Evolutionary conservation across 2,329 filamentous ascomycete species (phyloP), one percentile per base, ranked within the genome.

Genomic region (Alternaria sp.): DNA sequence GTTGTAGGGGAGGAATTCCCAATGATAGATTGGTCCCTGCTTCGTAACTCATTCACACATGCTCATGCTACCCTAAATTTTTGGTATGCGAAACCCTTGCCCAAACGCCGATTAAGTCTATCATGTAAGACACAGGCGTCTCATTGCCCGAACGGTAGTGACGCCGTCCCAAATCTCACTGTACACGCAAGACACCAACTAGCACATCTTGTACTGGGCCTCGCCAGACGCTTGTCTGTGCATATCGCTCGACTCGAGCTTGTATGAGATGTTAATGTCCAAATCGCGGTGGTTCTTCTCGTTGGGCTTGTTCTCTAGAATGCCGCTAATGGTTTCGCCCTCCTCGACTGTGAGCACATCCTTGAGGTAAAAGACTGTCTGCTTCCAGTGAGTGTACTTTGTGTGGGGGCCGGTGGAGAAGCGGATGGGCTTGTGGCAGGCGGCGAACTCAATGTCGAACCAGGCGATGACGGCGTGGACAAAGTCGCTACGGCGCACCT

Each of bases 321-420:
- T 83, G 73, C 92, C 92, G 61, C 83, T 81, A 61, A 99, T 85
- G 73, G 87, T 85, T 84, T 99, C 95, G 58, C 91, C 93, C 75
- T 92, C 86, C 80, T 96, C 90, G 38, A 97, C 93, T 18, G 94
- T 98, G 66, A 99, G 84, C 34, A 97, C 92, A 70, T 99, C 94
- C 75, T 91, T 88, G 65, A 99, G 86, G 83, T 99, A 99, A 84
- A 99, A 98, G 64, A 99, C 95, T 12, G 95, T 99, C 85, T 99
- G 95, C 85, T 99, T 99, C 95, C 95, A 99, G 86, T 99, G 95
- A 18, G 95, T 99, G 84, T 98, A 98, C 84, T 97, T 98, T 72
- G 94, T 96, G 82, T 98, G 95, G 28, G 95, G 95, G 22, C 95
- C 95, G 18, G 95, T 99, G 54, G 92, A 96, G 86, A 99, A 99